phyloP scores from a whole-genome alignment of 108 stramenopile genomes.

The Skeletonema marinoi region DNA sequence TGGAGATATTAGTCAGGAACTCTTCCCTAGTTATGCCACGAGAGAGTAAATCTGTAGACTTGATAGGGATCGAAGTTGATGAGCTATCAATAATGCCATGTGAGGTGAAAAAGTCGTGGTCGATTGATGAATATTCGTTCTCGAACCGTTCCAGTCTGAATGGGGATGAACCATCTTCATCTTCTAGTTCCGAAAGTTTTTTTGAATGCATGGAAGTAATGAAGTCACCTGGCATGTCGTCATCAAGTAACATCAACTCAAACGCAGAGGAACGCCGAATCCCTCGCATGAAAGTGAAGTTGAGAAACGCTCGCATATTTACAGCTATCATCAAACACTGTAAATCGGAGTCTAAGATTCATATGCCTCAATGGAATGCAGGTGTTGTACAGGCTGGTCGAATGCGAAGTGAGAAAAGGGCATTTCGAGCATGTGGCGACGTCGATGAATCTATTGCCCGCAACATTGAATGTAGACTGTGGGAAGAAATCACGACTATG shows the following conservation, averaged over 20 bases:
- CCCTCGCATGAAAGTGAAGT: slow-evolving; percentile 34
- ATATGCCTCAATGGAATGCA: slow-evolving; percentile 42
- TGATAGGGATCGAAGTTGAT: slow-evolving; percentile 65
- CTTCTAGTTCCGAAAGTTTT: slow-evolving; percentile 25
- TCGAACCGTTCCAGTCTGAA: neutral
- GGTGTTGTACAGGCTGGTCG: slow-evolving; percentile 36
- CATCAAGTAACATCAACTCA: slow-evolving; percentile 20
- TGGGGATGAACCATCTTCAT: slow-evolving; percentile 4
- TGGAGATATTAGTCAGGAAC: slow-evolving; percentile 43
- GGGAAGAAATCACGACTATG: slow-evolving; percentile 68
- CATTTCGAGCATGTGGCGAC: slow-evolving; percentile 32
- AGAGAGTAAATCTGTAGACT: slow-evolving; percentile 59
- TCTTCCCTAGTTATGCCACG: slow-evolving; percentile 69
- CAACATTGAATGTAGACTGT: slow-evolving; percentile 40
- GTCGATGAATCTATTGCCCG: slow-evolving; percentile 11
- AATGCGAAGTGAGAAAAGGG: slow-evolving; percentile 44
- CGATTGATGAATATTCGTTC: slow-evolving; percentile 34
- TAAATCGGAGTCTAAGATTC: slow-evolving; percentile 4
- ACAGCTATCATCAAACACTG: slow-evolving; percentile 36
- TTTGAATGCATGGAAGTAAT: slow-evolving; percentile 43
- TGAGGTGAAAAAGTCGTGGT: slow-evolving; percentile 33
- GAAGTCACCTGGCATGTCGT: neutral
- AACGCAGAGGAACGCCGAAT: slow-evolving; percentile 23
- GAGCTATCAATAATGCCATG: slow-evolving; percentile 37
- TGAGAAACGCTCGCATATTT: slow-evolving; percentile 34